Evolutionary conservation across 345 rosid genomes (phyloP), one percentile per base, ranked within the genome.

Genomic region (Iberis pinnata): DNA sequence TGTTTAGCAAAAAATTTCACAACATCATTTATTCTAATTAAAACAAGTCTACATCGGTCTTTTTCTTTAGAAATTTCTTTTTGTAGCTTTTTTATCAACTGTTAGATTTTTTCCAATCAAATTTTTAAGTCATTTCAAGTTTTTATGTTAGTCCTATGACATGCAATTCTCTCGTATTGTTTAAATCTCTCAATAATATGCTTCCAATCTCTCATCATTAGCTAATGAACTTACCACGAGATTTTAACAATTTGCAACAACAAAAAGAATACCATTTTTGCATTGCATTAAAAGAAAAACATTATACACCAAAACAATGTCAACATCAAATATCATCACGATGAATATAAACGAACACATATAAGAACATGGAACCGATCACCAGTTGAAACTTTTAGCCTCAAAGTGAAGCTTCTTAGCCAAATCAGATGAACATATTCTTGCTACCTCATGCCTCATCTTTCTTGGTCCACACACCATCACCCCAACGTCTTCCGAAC

Each of bases 371-470:
- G 37, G 12, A 25, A 24, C 24, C 0, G 15, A 26, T 84, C 82
- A 80, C 95, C 96, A 87, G 75, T 74, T 80, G 32, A 90, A 87
- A 78, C 92, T 84, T 64, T 87, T 79, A n/a, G 87, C 84, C 63
- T 90, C 86, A 38, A 80, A 87, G 36, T 82, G 82, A 67, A 84
- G 58, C 63, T 84, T 82, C 19, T 73, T 77, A 20, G 80, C 81
- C 58, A 72, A 60, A 16, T 83, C 78, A 40, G 85, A 79, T 24
- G 86, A 78, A 65, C 95, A 82, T 27, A 87, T 68, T 43, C 39
- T 55, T 7, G 92, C 98, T 14, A 70, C 86, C 3, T 82, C 86
- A 43, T 80, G 87, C 44, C 83, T 81, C 89, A 82, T 71, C 70
- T 74, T 78, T 74, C 64, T 78, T 4, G 96, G 92, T 12, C 98